Conservation (phyloP, 2,329 filamentous ascomycete genomes). For the Arachnopeziza araneosa region DNA sequence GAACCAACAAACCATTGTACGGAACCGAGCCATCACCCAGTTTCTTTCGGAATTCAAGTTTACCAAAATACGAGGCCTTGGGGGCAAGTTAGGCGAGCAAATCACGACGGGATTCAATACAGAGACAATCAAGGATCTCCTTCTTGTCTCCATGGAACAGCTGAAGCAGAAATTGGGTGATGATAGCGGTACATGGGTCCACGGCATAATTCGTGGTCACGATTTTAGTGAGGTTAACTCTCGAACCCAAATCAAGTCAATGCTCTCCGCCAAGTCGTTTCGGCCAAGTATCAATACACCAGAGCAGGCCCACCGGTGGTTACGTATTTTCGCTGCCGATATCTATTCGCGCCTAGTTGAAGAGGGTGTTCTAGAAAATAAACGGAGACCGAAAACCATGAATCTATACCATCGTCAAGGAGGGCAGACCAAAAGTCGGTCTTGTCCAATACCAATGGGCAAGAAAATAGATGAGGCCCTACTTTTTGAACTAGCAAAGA, state of each 20-base stretch:
- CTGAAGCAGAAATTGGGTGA: conserved; percentile 74
- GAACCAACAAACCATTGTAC: conserved; percentile 88
- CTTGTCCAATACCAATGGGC: conserved; percentile 70
- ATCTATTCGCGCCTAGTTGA: conserved; percentile 87
- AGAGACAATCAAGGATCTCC: conserved; percentile 70
- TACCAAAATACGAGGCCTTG: conserved; percentile 91
- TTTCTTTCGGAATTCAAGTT: conserved; percentile 87
- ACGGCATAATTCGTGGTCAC: conserved; percentile 77
- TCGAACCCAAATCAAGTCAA: conserved; percentile 90
- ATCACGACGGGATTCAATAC: conserved; percentile 76
- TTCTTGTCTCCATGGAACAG: conserved; percentile 66
- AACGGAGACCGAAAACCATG: conserved; percentile 77
- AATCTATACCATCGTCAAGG: conserved; percentile 77
- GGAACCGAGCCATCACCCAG: conserved; percentile 71
- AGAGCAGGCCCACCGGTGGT: conserved; percentile 78
- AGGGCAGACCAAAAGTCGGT: conserved; percentile 67
- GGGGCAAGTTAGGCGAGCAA: conserved; percentile 88
- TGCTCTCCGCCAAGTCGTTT: conserved; percentile 96
- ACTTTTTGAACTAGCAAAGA: conserved; percentile 71
- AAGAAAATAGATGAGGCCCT: conserved; percentile 65
- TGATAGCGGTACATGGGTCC: conserved; percentile 80
- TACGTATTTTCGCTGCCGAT: conserved; percentile 86
- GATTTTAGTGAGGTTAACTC: conserved; percentile 86
- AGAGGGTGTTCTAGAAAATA: conserved; percentile 84
- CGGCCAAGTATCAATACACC: conserved; percentile 71